Evolutionary conservation across 139 green algal species (phyloP), one percentile per base, ranked within the genome.

Genomic region (Chlamydomonas sphaeroides): DNA sequence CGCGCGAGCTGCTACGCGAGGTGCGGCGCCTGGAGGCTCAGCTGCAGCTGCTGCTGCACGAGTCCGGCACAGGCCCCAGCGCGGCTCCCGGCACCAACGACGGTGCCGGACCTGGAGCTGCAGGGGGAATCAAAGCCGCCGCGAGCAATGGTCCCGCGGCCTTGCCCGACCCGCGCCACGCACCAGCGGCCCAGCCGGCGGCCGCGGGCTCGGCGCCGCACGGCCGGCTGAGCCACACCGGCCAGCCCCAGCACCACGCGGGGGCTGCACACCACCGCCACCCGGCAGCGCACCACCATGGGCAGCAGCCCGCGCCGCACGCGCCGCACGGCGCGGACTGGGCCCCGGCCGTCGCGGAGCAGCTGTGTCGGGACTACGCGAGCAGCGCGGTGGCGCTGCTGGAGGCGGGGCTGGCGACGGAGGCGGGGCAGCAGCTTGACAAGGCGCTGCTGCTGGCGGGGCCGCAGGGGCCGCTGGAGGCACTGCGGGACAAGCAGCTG

Each of bases 341-440:
- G 1, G 11, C 48, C 3, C n/a, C 48, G 45, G 33, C 26, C 6
- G 51, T 72, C n/a, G 59, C 62, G 14, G 62, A 63, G 61, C 42
- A n/a, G 75, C 79, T 88, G 48, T 83, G 69, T 32, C 45, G 48
- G 32, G 41, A 38, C 28, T 89, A 89, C 79, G 87, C 86, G 42
- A 41, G 48, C n/a, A n/a, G 39, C 25, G 73, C 65, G 4, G 63
- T 86, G 56, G 42, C 53, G 30, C 32, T 82, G 23, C 42, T 89
- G 66, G 85, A 86, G 23, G 48, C 67, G 30, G 59, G 73, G 5
- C 30, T 49, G 56, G 61, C 36, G 6, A 32, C 48, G 23, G 36
- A 42, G 32, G 85, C 79, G 3, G 26, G 45, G 68, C 48, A 85
- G 67, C 66, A 87, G 59, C 74, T 89, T 38, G 57, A 81, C 26